These are phyloP conservation scores for Aspergillus leporis DNA, from an alignment of 495 filamentous ascomycete species.

Conservation along the genomic window DNA sequence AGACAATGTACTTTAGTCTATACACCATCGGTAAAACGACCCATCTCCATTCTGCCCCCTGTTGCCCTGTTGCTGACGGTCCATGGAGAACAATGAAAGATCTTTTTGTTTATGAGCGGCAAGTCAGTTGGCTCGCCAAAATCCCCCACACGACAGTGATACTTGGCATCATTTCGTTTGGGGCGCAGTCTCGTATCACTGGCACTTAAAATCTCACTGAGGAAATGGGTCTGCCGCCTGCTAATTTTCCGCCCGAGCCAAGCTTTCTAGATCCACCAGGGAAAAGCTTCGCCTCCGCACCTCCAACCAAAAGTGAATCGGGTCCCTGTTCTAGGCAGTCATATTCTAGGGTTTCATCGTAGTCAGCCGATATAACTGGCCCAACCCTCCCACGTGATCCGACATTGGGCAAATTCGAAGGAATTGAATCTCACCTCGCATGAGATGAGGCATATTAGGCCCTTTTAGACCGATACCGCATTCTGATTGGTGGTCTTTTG, in stretches of 20 bases:
- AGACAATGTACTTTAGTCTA: background rate
- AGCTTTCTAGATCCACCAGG: background rate
- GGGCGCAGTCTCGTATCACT: background rate
- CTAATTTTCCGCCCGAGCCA: background rate
- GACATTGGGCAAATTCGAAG: too few species aligned
- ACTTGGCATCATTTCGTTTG: background rate
- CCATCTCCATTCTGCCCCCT: background rate
- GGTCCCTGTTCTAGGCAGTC: background rate
- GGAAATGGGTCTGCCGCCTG: background rate
- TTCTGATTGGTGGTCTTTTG: too few species aligned
- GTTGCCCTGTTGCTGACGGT: too few species aligned
- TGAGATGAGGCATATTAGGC: too few species aligned
- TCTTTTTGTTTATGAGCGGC: background rate
- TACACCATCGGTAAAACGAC: background rate
- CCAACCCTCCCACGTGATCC: background rate
- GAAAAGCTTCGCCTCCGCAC: constrained; percentile 1
- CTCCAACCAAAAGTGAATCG: background rate
- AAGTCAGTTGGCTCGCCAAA: background rate
- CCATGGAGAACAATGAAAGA: background rate
- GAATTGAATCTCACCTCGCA: too few species aligned
- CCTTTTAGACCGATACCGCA: too few species aligned
- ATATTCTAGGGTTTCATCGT: background rate
- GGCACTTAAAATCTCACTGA: background rate
- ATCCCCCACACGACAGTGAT: background rate
- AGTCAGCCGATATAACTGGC: background rate